Percentiles rank a stretch among this genome's conserved stretches.
Evolutionary conservation across 2,329 filamentous ascomycete species (phyloP).

Genomic region (Neoascochyta sp.): DNA sequence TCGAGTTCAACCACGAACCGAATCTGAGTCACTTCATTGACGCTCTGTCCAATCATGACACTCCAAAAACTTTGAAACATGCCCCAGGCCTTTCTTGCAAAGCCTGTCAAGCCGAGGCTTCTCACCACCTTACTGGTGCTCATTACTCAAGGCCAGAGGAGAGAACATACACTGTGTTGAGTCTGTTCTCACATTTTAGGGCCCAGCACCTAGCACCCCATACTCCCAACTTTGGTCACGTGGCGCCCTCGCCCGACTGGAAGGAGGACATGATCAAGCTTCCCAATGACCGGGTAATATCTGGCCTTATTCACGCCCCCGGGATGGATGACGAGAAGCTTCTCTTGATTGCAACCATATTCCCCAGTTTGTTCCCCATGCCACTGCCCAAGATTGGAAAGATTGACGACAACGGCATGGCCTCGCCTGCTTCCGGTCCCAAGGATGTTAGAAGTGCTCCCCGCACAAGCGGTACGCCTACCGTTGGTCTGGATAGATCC

Average conservation of each 20-base stretch:
- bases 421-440: conserved; percentile 25
- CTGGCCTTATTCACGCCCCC: conserved; percentile 47
- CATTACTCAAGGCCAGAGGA: conserved; percentile 38
- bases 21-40: conserved; percentile 54
- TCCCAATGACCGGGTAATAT: conserved; percentile 51
- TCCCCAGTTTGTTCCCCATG: conserved; percentile 45
- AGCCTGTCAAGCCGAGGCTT: conserved; percentile 33
- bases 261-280: conserved; percentile 59
- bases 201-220: conserved; percentile 50
- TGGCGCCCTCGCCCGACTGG: conserved; percentile 48
- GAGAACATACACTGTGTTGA: conserved; percentile 46
- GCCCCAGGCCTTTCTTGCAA: conserved; percentile 45
- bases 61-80: conserved; percentile 44
- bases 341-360: conserved; percentile 49
- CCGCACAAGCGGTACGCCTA: conserved; percentile 14
- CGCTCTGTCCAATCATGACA: conserved; percentile 42
- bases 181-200: conserved; percentile 58
- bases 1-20: conserved; percentile 56
- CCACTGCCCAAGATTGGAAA: conserved; percentile 44
- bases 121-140: conserved; percentile 26
- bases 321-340: conserved; percentile 58
- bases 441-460: conserved; percentile 29
- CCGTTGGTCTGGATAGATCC: conserved; percentile 17
- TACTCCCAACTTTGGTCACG: conserved; percentile 22
- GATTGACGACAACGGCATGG: conserved; percentile 27